Conservation (phyloP, 106 monocot species). For the Dendrobium huoshanense region DNA sequence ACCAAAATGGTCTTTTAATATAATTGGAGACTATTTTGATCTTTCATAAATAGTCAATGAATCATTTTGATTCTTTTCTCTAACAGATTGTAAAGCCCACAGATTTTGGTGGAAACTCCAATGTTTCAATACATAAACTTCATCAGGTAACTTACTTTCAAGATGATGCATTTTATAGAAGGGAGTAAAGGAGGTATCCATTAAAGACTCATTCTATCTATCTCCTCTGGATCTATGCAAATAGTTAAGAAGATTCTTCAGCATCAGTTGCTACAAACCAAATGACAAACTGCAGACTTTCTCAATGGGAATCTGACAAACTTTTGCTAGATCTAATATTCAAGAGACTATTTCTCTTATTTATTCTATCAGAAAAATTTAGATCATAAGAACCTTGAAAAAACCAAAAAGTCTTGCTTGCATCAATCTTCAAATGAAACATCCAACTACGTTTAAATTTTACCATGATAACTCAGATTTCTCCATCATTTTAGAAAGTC, state of each 20-base stretch:
- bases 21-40: no score
- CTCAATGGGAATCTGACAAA: not conserved
- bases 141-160: not conserved
- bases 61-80: no score
- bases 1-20: no score
- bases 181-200: not conserved
- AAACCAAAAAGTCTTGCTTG: no score
- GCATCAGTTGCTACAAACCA: not conserved
- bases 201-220: not conserved
- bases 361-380: no score
- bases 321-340: not conserved
- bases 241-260: not conserved
- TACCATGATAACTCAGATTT: not conserved
- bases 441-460: not conserved
- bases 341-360: not conserved
- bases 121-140: not conserved
- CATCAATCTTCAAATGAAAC: not conserved
- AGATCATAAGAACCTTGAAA: no score
- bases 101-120: not conserved
- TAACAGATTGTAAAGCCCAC: not conserved
- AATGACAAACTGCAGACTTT: not conserved
- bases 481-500: not conserved
- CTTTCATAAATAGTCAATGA: no score
- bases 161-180: not conserved
- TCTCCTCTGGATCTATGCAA: not conserved